Evolutionary conservation across 1,284 basidiomycete genomes (phyloP).

Genomic region (Tilletia setariae): DNA sequence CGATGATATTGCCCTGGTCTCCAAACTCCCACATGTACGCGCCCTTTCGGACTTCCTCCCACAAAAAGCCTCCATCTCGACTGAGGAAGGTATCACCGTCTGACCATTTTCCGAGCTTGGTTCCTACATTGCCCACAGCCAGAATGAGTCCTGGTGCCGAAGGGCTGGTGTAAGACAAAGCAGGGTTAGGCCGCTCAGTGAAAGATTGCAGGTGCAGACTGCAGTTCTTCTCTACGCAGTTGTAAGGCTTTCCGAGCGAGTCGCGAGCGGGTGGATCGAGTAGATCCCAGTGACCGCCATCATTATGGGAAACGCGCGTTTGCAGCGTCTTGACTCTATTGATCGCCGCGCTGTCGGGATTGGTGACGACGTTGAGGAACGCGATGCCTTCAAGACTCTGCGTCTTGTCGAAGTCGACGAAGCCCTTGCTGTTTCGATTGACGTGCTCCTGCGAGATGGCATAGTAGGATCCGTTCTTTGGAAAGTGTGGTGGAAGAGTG

Average conservation of each 20-base stretch:
- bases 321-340: conserved; percentile 74
- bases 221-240: conserved; percentile 73
- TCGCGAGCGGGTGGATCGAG: conserved; percentile 73
- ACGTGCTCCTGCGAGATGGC: conserved; percentile 79
- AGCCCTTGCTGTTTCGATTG: conserved; percentile 81
- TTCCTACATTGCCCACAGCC: conserved; percentile 95
- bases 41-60: conserved; percentile 97
- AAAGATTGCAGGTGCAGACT: conserved; percentile 89
- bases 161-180: conserved; percentile 87
- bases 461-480: conserved; percentile 86
- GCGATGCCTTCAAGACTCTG: conserved; percentile 92
- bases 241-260: conserved; percentile 71
- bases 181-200: conserved; percentile 83
- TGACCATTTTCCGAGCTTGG: conserved; percentile 72
- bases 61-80: conserved; percentile 92
- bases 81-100: conserved; percentile 94
- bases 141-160: conserved; percentile 88
- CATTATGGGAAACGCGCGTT: conserved; percentile 90
- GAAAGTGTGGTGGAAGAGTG: neutral
- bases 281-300: conserved; percentile 87
- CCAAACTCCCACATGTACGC: conserved; percentile 98
- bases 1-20: conserved; percentile 86
- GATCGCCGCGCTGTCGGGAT: conserved; percentile 72
- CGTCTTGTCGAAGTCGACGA: conserved; percentile 98
- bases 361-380: conserved; percentile 82